Base-by-base conservation (phyloP, 2,329 filamentous ascomycete genomes). In the Calonectria naviculata region DNA sequence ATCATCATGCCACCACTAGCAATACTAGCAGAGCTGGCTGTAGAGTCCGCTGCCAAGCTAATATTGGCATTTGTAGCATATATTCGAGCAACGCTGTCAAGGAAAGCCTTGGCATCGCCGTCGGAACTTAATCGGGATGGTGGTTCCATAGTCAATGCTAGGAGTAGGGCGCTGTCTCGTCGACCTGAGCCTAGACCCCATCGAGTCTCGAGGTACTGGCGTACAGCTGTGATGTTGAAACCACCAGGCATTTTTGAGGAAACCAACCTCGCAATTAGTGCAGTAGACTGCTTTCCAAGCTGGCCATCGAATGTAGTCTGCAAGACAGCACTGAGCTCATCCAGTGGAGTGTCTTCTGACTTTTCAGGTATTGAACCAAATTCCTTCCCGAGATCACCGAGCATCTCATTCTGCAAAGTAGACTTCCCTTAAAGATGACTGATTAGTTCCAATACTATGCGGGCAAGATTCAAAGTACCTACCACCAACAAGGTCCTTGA, bases 231-330 rank as follows among this genome's bases (percentile, higher is more conserved):
- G 83, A 98, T 98, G 84, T 98, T 99, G 91, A 99, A 99, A 73
- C 97, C 97, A 87, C 96, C 97, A 58, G 97, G 97, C 97, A 99
- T 99, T 87, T 99, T 99, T 34, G 97, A 98, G 2, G 97, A 98
- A 47, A 99, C 97, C 82, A 99, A 88, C 77, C 97, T 93, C 61
- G 97, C 97, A 83, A 99, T 93, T 68, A 99, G 90, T 3, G 95
- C 97, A 65, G 94, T 93, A 0, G 97, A 97, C 78, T 98, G 95
- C 86, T 99, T 99, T 84, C 97, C 97, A 72, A 99, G 91, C 86
- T 98, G 96, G 78, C 97, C 97, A 85, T 98, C 97, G 87, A 99
- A 99, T n/a, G 96, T 98, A 56, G 94, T 93, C 86, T 99, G 97
- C 93, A 99, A 98, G 10, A 97, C 89, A 66, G 94, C 95, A 87